Conservation (phyloP, 192 early-diverging fungal genomes). For the Coemansia sp. region DNA sequence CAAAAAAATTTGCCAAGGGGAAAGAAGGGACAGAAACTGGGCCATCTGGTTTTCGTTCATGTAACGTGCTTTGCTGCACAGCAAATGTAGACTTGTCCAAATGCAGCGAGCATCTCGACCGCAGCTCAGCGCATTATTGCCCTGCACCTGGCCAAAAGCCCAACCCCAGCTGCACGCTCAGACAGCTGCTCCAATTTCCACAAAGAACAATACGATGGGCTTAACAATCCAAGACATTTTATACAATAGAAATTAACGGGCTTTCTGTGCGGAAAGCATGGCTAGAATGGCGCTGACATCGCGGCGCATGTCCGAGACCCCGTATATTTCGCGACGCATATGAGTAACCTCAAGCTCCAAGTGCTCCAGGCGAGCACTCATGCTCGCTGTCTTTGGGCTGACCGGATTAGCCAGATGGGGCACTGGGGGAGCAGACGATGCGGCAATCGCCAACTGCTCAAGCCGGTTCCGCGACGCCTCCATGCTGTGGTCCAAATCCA, state of each 20-base stretch:
- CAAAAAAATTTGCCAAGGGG: slow-evolving; percentile 1
- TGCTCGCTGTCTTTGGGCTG: neutral
- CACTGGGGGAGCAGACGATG: neutral
- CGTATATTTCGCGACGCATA: slow-evolving; percentile 2
- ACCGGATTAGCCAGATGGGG: neutral
- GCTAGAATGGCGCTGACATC: slow-evolving; percentile 9
- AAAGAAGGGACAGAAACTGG: neutral
- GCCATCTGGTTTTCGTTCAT: neutral
- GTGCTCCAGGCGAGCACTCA: neutral
- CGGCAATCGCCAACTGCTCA: slow-evolving; percentile 4
- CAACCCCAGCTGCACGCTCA: slow-evolving; percentile 15
- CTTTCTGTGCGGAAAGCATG: neutral
- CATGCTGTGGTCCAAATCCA: neutral
- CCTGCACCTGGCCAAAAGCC: neutral
- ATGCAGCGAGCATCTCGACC: neutral
- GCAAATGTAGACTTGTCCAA: neutral
- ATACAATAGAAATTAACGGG: slow-evolving; percentile 7
- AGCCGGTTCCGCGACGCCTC: slow-evolving; percentile 11
- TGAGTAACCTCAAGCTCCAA: neutral
- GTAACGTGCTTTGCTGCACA: slow-evolving; percentile 1
- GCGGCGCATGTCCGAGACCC: slow-evolving; percentile 19
- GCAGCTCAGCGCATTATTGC: neutral
- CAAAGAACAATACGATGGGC: slow-evolving; percentile 5
- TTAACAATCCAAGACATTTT: neutral
- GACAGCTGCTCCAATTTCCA: slow-evolving; percentile 1